These are phyloP conservation scores for Saturnispora halmiae DNA, from an alignment of 805 yeast genomes.

Conservation along the genomic window DNA sequence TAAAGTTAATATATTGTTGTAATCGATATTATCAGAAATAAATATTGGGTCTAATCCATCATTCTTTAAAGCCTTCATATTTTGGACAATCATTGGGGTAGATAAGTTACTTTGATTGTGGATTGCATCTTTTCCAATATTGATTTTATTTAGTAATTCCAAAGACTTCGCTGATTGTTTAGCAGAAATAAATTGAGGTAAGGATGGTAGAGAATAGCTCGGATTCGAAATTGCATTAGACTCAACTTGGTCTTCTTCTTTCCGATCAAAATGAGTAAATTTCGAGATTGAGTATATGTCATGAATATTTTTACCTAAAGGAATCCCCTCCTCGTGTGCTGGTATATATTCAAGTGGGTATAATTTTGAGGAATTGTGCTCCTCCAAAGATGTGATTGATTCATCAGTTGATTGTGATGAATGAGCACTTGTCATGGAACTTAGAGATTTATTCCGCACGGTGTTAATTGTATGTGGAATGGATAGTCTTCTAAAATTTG, in stretches of 20 bases:
- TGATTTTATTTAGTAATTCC: slow-evolving; percentile 1
- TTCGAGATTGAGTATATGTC: not conserved
- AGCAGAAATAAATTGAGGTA: not conserved
- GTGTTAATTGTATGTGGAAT: not conserved
- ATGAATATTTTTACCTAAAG: not conserved
- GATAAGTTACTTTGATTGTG: slow-evolving; percentile 3
- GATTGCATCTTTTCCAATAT: not conserved
- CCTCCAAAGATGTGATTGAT: slow-evolving; percentile 4
- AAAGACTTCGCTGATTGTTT: not conserved
- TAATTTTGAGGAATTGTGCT: not conserved
- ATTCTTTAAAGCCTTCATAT: not conserved
- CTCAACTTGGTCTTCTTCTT: not conserved
- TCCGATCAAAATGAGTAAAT: not conserved
- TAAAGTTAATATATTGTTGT: slow-evolving; percentile 3
- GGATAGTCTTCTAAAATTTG: not conserved
- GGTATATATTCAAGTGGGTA: slow-evolving; percentile 1
- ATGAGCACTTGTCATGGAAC: not conserved
- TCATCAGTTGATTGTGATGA: slow-evolving; percentile 1
- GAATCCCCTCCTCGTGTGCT: not conserved
- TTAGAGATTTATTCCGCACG: slow-evolving; percentile 1
- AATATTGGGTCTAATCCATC: slow-evolving; percentile 9
- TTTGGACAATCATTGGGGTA: not conserved
- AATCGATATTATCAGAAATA: slow-evolving; percentile 6
- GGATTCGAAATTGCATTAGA: not conserved
- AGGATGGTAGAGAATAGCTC: not conserved